Evolutionary conservation across 495 filamentous ascomycete genomes (phyloP).

Genomic region (Aspergillus sparsus): DNA sequence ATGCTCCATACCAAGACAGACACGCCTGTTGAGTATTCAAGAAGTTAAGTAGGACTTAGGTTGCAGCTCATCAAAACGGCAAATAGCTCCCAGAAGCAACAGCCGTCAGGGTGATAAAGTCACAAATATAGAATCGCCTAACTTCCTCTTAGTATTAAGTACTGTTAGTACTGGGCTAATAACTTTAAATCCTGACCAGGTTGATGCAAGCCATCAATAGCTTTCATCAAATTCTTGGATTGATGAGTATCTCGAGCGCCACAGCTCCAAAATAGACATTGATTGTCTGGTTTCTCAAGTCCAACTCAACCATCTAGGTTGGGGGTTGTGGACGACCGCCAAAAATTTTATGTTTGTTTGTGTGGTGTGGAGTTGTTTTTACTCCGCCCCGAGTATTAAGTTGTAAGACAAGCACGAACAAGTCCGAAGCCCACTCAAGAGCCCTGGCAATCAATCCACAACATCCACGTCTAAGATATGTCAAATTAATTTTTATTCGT

Average conservation of each 20-base stretch:
- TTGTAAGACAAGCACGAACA: neutral
- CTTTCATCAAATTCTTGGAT: neutral
- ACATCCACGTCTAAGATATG: neutral
- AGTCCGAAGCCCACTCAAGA: neutral
- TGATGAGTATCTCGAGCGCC: too few species aligned
- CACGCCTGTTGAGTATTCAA: constrained; percentile 7
- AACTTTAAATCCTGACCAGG: constrained; percentile 22
- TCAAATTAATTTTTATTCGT: neutral
- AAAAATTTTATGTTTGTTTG: neutral
- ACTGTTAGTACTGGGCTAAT: constrained; percentile 9
- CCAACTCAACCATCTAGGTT: neutral
- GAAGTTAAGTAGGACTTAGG: neutral
- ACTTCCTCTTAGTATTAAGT: neutral
- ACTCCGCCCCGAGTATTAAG: neutral
- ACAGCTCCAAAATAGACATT: neutral
- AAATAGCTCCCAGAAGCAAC: neutral
- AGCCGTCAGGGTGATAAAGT: neutral
- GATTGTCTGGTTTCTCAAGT: neutral
- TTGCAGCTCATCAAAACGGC: neutral
- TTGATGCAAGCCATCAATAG: constrained; percentile 15
- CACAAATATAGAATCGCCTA: too few species aligned
- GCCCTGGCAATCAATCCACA: neutral
- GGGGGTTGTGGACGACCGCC: neutral
- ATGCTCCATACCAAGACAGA: constrained; percentile 5
- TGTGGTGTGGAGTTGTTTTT: constrained; percentile 1